Conservation (phyloP, 345 rosid species). For the Corymbia maculata region DNA sequence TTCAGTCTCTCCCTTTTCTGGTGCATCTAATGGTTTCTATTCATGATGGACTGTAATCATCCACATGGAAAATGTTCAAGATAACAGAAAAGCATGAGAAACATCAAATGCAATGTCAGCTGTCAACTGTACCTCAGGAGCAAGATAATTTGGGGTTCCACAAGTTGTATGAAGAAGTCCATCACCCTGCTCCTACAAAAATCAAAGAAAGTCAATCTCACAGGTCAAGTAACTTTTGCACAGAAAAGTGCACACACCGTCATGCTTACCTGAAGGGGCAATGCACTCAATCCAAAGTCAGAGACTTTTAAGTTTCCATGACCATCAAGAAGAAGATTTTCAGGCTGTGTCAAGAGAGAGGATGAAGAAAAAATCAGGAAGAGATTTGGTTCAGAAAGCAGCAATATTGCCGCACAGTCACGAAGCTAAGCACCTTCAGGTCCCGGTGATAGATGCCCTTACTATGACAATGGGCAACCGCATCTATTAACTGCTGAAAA, state of each 20-base stretch:
- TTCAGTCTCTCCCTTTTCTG: neutral
- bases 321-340: conserved; percentile 65
- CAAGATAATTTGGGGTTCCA: conserved; percentile 91
- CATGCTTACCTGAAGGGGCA: conserved; percentile 46
- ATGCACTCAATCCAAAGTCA: conserved; percentile 77
- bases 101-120: neutral
- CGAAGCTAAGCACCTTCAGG: conserved; percentile 48
- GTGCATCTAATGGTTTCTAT: neutral
- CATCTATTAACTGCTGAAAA: conserved; percentile 94
- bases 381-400: neutral
- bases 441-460: conserved; percentile 95
- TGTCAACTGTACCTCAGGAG: conserved; percentile 39
- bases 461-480: conserved; percentile 74
- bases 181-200: conserved; percentile 25
- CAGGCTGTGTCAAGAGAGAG: conserved; percentile 34
- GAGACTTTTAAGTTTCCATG: conserved; percentile 64
- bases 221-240: neutral
- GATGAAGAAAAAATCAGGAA: neutral
- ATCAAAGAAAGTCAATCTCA: neutral
- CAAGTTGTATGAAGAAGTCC: conserved; percentile 81
- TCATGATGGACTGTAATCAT: neutral
- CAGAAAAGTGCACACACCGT: neutral
- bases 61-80: neutral
- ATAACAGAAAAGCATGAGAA: neutral
- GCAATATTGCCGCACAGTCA: neutral